A percentile compares a stretch with the other conserved stretches of the same genome.
These are phyloP conservation scores for Rhynchospora breviuscula DNA, from an alignment of 176 grass and related monocot species.

Conservation along the genomic window DNA sequence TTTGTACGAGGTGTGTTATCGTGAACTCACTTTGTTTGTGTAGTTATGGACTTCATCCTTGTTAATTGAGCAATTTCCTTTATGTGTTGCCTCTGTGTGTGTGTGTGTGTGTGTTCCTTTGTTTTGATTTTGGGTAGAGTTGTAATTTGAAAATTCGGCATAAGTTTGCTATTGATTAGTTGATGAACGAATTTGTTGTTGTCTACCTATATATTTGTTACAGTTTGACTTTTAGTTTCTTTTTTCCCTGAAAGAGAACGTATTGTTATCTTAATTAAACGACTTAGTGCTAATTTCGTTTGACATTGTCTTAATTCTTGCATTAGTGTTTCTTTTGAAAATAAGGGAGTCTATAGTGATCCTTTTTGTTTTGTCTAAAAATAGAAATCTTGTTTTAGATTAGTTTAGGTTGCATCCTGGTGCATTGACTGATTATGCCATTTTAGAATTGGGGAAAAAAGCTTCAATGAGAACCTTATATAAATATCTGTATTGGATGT, in stretches of 20 bases:
- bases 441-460: not conserved
- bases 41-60: conserved; percentile 1
- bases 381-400: conserved; percentile 23
- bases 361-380: conserved; percentile 16
- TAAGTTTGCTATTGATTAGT: not conserved
- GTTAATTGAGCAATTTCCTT: not conserved
- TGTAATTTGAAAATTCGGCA: not conserved
- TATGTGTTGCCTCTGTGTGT: not conserved
- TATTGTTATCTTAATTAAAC: not conserved
- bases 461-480: conserved; percentile 14
- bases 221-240: not conserved
- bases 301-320: not conserved
- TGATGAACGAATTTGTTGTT: not conserved
- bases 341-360: not conserved
- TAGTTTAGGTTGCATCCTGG: conserved; percentile 7
- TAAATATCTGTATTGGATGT: conserved; percentile 1
- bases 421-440: not conserved
- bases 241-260: not conserved
- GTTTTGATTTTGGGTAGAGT: not conserved
- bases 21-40: not conserved
- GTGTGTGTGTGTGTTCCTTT: not conserved
- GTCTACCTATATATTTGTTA: not conserved
- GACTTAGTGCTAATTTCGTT: not conserved
- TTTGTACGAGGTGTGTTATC: not conserved
- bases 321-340: not conserved